A percentile compares a stretch with the other conserved stretches of the same genome.
Evolutionary conservation across 2,329 filamentous ascomycete genomes (phyloP).

Genomic region (Thyridium curvatum): DNA sequence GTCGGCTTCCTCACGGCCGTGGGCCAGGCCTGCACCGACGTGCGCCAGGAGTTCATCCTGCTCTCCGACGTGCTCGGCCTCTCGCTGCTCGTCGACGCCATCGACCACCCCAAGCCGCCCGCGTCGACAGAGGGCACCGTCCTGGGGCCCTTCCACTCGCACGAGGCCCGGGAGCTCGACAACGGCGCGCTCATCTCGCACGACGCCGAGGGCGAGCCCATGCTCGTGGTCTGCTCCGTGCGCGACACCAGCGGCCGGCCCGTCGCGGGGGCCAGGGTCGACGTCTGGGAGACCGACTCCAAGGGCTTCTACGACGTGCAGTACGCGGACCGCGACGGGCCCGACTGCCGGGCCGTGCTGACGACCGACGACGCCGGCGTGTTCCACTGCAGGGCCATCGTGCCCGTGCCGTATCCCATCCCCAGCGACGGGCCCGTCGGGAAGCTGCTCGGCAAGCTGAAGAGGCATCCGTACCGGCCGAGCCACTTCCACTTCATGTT

Average conservation of each 20-base stretch:
- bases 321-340: constrained; percentile 49
- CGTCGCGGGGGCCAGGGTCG: constrained; percentile 57
- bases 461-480: constrained; percentile 55
- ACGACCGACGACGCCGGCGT: constrained; percentile 48
- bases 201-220: constrained; percentile 58
- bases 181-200: constrained; percentile 54
- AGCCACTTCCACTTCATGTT: constrained; percentile 69
- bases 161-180: constrained; percentile 51
- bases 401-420: constrained; percentile 64
- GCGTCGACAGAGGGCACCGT: constrained; percentile 67
- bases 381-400: constrained; percentile 67
- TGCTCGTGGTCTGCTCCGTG: constrained; percentile 62
- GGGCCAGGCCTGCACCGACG: constrained; percentile 62
- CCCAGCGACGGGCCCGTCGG: constrained; percentile 64
- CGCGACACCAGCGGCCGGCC: constrained; percentile 55
- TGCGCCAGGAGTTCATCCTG: constrained; percentile 68
- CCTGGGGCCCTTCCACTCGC: constrained; percentile 75
- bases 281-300: constrained; percentile 75
- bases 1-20: constrained; percentile 62
- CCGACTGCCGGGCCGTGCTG: constrained; percentile 61
- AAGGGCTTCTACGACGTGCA: constrained; percentile 74
- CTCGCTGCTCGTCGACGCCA: constrained; percentile 67
- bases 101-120: constrained; percentile 69
- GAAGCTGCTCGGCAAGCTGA: constrained; percentile 44
- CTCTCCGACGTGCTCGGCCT: constrained; percentile 70